Percentiles rank a stretch among this genome's conserved stretches.
phyloP scores from a whole-genome alignment of 2,329 filamentous ascomycete genomes.

The Dactylellina sp. region DNA sequence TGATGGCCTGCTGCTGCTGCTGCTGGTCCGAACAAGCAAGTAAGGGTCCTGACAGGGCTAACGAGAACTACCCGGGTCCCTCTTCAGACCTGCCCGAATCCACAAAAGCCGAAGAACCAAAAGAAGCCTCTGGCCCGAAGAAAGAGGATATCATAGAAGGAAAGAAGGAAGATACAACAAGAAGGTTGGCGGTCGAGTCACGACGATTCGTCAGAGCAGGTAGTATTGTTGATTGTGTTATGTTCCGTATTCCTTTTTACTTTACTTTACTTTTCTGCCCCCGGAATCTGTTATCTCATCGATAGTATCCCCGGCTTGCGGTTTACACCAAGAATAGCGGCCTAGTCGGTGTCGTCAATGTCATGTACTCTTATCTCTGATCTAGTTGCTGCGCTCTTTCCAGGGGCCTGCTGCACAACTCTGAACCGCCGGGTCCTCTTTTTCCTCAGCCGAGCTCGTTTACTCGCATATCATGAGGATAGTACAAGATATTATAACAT shows the following conservation, averaged over 20 bases:
- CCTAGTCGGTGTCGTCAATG: background rate
- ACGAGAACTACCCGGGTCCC: conserved; percentile 45
- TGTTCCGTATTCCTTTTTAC: no score
- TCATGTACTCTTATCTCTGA: conserved; percentile 46
- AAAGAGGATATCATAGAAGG: background rate
- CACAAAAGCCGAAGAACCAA: conserved; percentile 3
- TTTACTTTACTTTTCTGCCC: no score
- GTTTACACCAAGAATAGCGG: background rate
- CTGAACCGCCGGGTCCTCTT: background rate
- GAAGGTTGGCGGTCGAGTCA: no score
- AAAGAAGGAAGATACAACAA: background rate
- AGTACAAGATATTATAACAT: no score
- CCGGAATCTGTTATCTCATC: no score
- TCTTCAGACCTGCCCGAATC: conserved; percentile 26
- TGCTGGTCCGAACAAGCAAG: background rate
- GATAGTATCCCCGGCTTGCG: no score
- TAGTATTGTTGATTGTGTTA: no score
- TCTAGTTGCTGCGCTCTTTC: conserved; percentile 39
- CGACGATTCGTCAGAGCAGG: no score
- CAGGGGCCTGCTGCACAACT: conserved; percentile 26
- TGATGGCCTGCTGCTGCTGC: background rate
- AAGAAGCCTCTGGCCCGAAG: conserved; percentile 11
- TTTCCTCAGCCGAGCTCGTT: conserved; percentile 6
- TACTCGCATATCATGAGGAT: conserved; percentile 1
- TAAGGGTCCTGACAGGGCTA: conserved; percentile 27